A percentile compares a stretch with the other conserved stretches of the same genome.
These are phyloP conservation scores for Globisporangium solare DNA, from an alignment of 352 stramenopile species.

Conservation along the genomic window DNA sequence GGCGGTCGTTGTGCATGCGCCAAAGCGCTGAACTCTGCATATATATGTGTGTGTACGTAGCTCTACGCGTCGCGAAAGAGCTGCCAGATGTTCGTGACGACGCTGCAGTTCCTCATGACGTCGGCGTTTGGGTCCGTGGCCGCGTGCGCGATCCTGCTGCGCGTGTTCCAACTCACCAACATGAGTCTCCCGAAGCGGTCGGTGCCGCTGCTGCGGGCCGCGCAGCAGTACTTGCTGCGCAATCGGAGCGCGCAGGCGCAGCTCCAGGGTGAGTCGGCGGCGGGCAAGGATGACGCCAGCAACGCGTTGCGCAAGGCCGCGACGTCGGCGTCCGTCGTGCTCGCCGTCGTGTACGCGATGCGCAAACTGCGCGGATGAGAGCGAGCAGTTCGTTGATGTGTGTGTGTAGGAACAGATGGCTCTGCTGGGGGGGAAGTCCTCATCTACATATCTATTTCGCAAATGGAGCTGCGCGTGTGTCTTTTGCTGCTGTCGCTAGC, in stretches of 20 bases:
- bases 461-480: too few relatives aligned
- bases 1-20: too few relatives aligned
- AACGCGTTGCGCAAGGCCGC: slow-evolving; percentile 19
- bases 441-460: background rate
- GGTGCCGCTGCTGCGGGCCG: slow-evolving; percentile 32
- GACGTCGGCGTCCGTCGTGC: slow-evolving; percentile 35
- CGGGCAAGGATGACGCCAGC: background rate
- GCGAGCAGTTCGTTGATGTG: background rate
- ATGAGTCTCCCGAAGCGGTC: slow-evolving; percentile 23
- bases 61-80: slow-evolving; percentile 64
- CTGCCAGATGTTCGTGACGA: slow-evolving; percentile 48
- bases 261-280: slow-evolving; percentile 5
- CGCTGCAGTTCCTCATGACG: slow-evolving; percentile 51
- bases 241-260: slow-evolving; percentile 19
- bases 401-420: too few relatives aligned
- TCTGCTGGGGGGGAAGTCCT: too few relatives aligned
- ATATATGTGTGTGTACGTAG: slow-evolving; percentile 17
- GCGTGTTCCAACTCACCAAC: slow-evolving; percentile 44
- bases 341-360: slow-evolving; percentile 31
- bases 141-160: slow-evolving; percentile 46
- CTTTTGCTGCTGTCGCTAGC: too few relatives aligned
- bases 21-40: too few relatives aligned
- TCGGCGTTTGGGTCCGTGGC: slow-evolving; percentile 68
- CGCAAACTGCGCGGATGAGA: slow-evolving; percentile 19
- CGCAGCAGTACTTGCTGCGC: slow-evolving; percentile 33